Percentiles rank a stretch among this genome's conserved stretches.
Conservation (phyloP, 139 green algal genomes). For the Chlamydomonas eustigma region DNA sequence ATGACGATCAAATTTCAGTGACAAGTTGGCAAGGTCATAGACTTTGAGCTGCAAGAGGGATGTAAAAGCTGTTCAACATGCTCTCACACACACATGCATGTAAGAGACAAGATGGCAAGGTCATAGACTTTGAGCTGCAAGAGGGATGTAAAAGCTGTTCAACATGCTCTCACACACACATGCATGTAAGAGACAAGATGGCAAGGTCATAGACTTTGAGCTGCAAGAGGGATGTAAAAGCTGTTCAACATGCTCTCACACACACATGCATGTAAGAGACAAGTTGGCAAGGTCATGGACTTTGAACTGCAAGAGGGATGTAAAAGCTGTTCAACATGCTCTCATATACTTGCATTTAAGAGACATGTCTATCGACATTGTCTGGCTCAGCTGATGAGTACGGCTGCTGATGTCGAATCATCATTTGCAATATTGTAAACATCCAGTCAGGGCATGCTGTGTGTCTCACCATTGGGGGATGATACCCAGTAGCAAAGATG, state of each 20-base stretch:
- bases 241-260: too few relatives aligned
- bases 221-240: not conserved
- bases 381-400: too few relatives aligned
- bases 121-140: not conserved
- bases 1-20: constrained; percentile 95
- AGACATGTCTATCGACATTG: too few relatives aligned
- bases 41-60: constrained; percentile 50
- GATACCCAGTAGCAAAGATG: constrained; percentile 33
- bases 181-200: not conserved
- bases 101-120: not conserved
- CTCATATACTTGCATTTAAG: not conserved
- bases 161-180: too few relatives aligned
- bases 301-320: not conserved
- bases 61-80: not conserved
- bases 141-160: not conserved
- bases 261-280: not conserved
- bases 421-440: too few relatives aligned
- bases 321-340: not conserved
- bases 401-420: too few relatives aligned
- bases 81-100: not conserved
- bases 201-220: not conserved
- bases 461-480: constrained; percentile 43
- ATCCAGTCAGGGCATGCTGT: too few relatives aligned
- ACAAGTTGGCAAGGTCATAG: constrained; percentile 91
- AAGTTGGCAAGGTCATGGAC: not conserved